These are phyloP conservation scores for Cladorrhinum sp. DNA, from an alignment of 2,329 filamentous ascomycete species.

Conservation along the genomic window DNA sequence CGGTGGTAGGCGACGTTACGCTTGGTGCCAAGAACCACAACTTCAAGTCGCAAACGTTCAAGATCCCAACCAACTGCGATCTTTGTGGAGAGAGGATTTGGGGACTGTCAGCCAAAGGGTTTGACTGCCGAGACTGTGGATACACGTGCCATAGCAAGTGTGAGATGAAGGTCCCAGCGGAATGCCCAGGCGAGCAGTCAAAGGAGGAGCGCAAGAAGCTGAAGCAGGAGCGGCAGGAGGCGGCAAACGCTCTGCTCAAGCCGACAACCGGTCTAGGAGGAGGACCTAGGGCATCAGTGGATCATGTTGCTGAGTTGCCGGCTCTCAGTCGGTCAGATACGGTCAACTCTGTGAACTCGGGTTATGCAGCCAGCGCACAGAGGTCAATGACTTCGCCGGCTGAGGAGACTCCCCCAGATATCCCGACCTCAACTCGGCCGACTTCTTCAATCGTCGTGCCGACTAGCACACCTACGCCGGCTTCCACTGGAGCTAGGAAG, in stretches of 20 bases:
- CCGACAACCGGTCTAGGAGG: slow-evolving; percentile 35
- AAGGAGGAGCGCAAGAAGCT: slow-evolving; percentile 96
- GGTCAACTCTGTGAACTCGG: slow-evolving; percentile 85
- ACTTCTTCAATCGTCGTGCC: slow-evolving; percentile 27
- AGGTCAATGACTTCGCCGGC: slow-evolving; percentile 65
- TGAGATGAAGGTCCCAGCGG: slow-evolving; percentile 96
- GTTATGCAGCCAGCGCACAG: slow-evolving; percentile 75
- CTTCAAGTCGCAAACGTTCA: slow-evolving; percentile 98
- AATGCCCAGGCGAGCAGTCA: slow-evolving; percentile 87
- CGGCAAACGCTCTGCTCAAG: slow-evolving; percentile 60
- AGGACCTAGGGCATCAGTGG: slow-evolving; percentile 31
- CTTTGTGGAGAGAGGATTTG: slow-evolving; percentile 95
- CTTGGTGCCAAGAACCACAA: slow-evolving; percentile 92
- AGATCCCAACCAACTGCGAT: slow-evolving; percentile 98
- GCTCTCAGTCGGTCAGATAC: slow-evolving; percentile 77
- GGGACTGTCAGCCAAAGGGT: slow-evolving; percentile 94
- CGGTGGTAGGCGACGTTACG: slow-evolving; percentile 86
- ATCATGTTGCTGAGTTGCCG: slow-evolving; percentile 60
- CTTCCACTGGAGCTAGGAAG: slow-evolving; percentile 43
- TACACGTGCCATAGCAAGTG: slow-evolving; percentile 99
- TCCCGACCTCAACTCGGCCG: slow-evolving; percentile 35
- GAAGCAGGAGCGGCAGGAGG: slow-evolving; percentile 79
- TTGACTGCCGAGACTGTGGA: slow-evolving; percentile 92
- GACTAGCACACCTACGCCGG: slow-evolving; percentile 32
- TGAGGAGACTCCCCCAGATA: slow-evolving; percentile 48